These are phyloP conservation scores for Lactifluus rugatus DNA, from an alignment of 768 basidiomycete species.

Conservation along the genomic window DNA sequence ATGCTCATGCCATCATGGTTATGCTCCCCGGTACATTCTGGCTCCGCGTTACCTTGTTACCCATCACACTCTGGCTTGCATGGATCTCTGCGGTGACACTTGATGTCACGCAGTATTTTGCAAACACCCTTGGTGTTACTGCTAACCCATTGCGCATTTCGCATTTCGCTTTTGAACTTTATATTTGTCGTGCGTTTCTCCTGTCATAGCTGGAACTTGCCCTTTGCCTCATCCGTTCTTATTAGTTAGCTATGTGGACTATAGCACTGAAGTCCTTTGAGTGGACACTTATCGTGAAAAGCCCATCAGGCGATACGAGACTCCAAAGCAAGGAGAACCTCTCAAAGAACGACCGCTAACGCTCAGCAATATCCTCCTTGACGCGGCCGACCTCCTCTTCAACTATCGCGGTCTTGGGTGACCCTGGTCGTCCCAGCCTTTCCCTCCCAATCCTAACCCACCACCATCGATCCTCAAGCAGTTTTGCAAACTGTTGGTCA, in stretches of 20 bases:
- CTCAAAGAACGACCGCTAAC: constrained; percentile 4
- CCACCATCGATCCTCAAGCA: neutral
- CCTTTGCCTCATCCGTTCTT: neutral
- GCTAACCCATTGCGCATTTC: constrained; percentile 1
- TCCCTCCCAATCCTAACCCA: neutral
- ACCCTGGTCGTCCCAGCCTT: constrained; percentile 16
- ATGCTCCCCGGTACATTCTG: constrained; percentile 9
- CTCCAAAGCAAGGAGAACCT: neutral
- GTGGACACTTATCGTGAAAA: constrained; percentile 9
- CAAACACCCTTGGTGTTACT: neutral
- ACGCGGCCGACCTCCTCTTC: constrained; percentile 15
- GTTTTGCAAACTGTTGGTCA: neutral
- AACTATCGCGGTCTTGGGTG: constrained; percentile 20
- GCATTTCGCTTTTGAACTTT: constrained; percentile 1
- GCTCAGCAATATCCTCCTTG: neutral
- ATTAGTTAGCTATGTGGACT: constrained; percentile 3
- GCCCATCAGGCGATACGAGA: constrained; percentile 6
- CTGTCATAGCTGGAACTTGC: neutral
- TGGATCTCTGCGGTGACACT: neutral
- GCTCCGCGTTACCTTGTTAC: constrained; percentile 4
- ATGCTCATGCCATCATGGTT: constrained; percentile 14
- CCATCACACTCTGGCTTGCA: constrained; percentile 12
- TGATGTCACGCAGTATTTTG: constrained; percentile 6
- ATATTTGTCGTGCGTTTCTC: constrained; percentile 7
- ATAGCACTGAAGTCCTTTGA: constrained; percentile 11